Evolutionary conservation across 2,329 filamentous ascomycete species (phyloP).

Genomic region (Stemphylium beticola): DNA sequence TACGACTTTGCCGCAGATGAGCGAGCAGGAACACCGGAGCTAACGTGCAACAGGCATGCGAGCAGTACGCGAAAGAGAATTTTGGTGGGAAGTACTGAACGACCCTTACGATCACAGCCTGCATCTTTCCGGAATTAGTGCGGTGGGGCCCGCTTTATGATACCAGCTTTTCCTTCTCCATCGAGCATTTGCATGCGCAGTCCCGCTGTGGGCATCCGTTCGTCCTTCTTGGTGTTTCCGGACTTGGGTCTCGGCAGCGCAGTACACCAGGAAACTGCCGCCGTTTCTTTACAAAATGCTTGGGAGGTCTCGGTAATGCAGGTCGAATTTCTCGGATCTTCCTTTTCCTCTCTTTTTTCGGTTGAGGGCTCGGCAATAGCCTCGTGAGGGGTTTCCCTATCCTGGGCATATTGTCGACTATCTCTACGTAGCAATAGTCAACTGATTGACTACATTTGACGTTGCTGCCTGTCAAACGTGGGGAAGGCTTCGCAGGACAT

Average conservation of each 20-base stretch:
- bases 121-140: constrained; percentile 45
- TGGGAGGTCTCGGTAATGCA: constrained; percentile 15
- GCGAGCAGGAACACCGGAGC: constrained; percentile 12
- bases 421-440: constrained; percentile 30
- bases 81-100: constrained; percentile 65
- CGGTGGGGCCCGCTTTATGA: constrained; percentile 40
- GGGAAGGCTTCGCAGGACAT: constrained; percentile 20
- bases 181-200: constrained; percentile 40
- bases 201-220: constrained; percentile 37
- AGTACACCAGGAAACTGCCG: constrained; percentile 27
- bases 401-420: constrained; percentile 30
- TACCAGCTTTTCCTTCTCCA: constrained; percentile 46
- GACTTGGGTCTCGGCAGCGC: constrained; percentile 32
- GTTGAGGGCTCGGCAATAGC: constrained; percentile 21
- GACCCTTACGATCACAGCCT: constrained; percentile 50
- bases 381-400: constrained; percentile 16
- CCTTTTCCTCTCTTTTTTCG: constrained; percentile 14
- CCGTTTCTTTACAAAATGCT: constrained; percentile 27
- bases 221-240: constrained; percentile 35
- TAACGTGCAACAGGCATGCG: constrained; percentile 67
- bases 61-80: constrained; percentile 96
- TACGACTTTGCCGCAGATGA: constrained; percentile 48
- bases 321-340: constrained; percentile 17
- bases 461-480: constrained; percentile 24
- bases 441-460: constrained; percentile 24